Evolutionary conservation across 1,284 basidiomycete species (phyloP), one percentile per base, ranked within the genome.

Genomic region (Malassezia yamatoensis): DNA sequence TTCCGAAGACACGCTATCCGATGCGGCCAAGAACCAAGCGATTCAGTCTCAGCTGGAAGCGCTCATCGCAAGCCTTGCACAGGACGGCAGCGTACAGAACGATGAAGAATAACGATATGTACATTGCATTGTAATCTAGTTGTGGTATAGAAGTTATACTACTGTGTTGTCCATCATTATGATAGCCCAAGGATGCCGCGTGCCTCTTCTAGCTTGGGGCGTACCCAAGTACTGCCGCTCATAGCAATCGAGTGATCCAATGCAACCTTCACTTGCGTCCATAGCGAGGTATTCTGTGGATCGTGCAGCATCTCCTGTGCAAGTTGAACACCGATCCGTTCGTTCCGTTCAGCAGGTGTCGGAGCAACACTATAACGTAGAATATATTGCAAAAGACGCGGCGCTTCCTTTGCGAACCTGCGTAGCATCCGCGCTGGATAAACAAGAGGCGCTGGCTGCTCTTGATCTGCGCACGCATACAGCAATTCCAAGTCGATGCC

Each of bases 121-220:
- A 33, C 43, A 45, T 15, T 45, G 16, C 16, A 50, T n/a, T 50
- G 33, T 39, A 40, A 32, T 29, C 33, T 50, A 41, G 21, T 13
- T 50, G 33, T 16, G 38, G 43, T 45, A 33, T 45, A n/a, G 29
- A 45, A 45, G 16, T 21, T 29, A 29, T 7, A 29, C 24, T 29
- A 29, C 24, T 3, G 24, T 29, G 24, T 29, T 29, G 24, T 29
- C 24, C 13, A 21, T 21, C 2, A n/a, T 33, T 39, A 29, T 7
- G 24, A 32, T 11, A 64, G 37, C 20, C 57, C 59, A 7, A 65
- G 42, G 32, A 58, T 61, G 10, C n/a, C 16, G 15, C 63, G 56
- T 5, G 70, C 70, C 20, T 71, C 69, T 40, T 73, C 65, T 10
- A 73, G 45, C 20, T 69, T 60, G 1, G 70, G 70, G 6, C 64